Conservation (phyloP, 768 basidiomycete genomes). For the Boletales sp. region DNA sequence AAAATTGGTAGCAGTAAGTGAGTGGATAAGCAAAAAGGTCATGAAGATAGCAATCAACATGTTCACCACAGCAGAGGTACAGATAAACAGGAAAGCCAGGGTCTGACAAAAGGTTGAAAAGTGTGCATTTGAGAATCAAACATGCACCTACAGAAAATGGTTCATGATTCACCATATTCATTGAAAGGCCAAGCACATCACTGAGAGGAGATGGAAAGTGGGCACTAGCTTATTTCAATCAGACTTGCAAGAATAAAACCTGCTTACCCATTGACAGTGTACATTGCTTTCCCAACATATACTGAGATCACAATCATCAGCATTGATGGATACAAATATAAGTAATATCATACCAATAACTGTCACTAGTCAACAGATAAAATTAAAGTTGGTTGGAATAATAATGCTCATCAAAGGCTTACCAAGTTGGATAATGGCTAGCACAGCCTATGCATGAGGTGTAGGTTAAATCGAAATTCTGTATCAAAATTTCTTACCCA, state of each 20-base stretch:
- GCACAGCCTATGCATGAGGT: not conserved
- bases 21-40: not conserved
- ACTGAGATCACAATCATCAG: not conserved
- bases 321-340: not conserved
- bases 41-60: not conserved
- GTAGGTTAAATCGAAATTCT: not conserved
- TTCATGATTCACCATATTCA: too few species aligned
- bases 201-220: not conserved
- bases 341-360: not conserved
- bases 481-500: not conserved
- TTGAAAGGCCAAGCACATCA: not conserved
- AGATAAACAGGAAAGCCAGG: not conserved
- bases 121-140: too few species aligned
- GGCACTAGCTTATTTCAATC: too few species aligned
- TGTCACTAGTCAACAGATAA: not conserved
- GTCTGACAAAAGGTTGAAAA: not conserved
- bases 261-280: not conserved
- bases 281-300: not conserved
- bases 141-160: not conserved
- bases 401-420: not conserved
- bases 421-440: constrained; percentile 5
- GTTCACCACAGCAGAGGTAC: not conserved
- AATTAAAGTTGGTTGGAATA: too few species aligned
- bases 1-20: not conserved
- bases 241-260: not conserved